phyloP scores from a whole-genome alignment of 2,329 filamentous ascomycete genomes.

The Beauveria bassiana region DNA sequence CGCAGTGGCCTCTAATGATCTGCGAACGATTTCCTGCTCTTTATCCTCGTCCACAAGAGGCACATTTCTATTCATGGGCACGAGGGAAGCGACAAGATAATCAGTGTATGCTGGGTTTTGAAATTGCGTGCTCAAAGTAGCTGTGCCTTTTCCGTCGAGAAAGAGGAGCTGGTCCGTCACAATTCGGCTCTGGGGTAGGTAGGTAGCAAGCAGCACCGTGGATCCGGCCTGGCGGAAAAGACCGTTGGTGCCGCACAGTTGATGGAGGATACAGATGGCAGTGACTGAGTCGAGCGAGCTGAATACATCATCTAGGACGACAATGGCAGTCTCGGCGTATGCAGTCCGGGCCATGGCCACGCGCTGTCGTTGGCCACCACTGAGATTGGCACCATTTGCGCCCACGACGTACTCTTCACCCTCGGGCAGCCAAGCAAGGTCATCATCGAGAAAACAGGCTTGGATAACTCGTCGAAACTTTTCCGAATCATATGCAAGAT shows the following conservation, averaged over 20 bases:
- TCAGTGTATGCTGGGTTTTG: not conserved
- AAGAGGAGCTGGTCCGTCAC: not conserved
- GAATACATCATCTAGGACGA: conserved; percentile 12
- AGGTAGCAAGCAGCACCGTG: not conserved
- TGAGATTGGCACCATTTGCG: not conserved
- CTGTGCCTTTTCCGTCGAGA: not conserved
- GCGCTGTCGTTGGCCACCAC: conserved; percentile 1
- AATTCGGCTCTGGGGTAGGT: not conserved
- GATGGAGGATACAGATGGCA: not conserved
- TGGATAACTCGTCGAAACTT: not conserved
- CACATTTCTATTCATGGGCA: not conserved
- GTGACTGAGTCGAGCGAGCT: conserved; percentile 9
- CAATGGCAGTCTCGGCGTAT: not conserved
- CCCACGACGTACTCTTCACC: not conserved
- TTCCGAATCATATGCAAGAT: not conserved
- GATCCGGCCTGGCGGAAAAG: not conserved
- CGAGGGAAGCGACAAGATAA: not conserved
- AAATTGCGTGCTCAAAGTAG: not conserved
- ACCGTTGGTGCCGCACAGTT: not conserved
- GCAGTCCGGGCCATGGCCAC: conserved; percentile 9
- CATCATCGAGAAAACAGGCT: not conserved
- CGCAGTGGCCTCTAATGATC: not conserved
- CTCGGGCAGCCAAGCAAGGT: not conserved
- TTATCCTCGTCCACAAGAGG: not conserved
- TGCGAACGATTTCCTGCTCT: not conserved